These are phyloP conservation scores for Podospora pseudocomata DNA, from an alignment of 495 filamentous ascomycete species.

Conservation along the genomic window DNA sequence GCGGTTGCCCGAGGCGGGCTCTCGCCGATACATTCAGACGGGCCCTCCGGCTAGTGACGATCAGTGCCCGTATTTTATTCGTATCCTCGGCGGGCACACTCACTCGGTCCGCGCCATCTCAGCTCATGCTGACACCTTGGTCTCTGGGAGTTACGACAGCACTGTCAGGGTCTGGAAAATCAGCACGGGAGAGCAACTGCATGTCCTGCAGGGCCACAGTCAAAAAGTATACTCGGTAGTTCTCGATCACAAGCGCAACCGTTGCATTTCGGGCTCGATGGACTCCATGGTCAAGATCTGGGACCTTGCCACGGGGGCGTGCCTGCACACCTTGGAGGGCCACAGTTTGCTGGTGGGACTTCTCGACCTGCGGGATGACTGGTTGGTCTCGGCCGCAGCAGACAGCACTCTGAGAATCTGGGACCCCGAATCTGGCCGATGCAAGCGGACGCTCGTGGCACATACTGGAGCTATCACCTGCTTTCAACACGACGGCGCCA, in stretches of 20 bases:
- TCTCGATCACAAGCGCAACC: conserved; percentile 83
- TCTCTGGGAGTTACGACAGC: conserved; percentile 97
- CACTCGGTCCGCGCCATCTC: conserved; percentile 98
- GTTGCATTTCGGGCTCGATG: conserved; percentile 98
- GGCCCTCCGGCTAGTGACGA: conserved; percentile 71
- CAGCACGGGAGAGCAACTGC: conserved; percentile 85
- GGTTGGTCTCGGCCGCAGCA: conserved; percentile 89
- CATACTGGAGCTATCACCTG: conserved; percentile 98
- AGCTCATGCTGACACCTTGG: conserved; percentile 90
- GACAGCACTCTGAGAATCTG: conserved; percentile 95
- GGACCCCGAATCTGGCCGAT: conserved; percentile 92
- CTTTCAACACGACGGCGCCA: conserved; percentile 96
- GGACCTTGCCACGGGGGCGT: conserved; percentile 85
- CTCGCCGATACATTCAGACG: conserved; percentile 69
- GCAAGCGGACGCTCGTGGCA: conserved; percentile 81
- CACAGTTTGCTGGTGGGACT: conserved; percentile 92
- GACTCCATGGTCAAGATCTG: conserved; percentile 97
- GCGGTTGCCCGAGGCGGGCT: conserved; percentile 82
- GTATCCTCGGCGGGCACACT: conserved; percentile 77
- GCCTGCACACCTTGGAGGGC: conserved; percentile 87
- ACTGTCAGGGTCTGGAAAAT: conserved; percentile 97
- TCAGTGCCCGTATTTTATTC: conserved; percentile 91
- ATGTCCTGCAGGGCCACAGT: conserved; percentile 81
- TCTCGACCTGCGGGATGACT: conserved; percentile 80
- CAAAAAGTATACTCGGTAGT: conserved; percentile 99